Evolutionary conservation across 2,329 filamentous ascomycete species (phyloP).

Genomic region (Alternaria longipes): DNA sequence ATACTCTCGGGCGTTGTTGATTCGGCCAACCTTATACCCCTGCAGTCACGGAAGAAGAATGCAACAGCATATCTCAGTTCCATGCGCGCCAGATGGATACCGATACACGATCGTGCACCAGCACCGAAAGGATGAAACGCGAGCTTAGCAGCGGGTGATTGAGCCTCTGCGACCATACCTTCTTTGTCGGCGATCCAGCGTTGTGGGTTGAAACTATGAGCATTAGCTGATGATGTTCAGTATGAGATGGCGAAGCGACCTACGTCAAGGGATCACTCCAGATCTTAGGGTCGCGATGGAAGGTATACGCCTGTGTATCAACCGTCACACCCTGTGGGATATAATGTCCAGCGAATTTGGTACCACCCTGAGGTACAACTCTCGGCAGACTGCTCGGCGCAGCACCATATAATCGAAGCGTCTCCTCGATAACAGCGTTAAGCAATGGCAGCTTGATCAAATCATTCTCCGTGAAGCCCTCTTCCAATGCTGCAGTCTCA

Average conservation of each 20-base stretch:
- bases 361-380: slow-evolving; percentile 50
- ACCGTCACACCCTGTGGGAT: slow-evolving; percentile 52
- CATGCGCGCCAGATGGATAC: slow-evolving; percentile 71
- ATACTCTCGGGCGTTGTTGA: slow-evolving; percentile 52
- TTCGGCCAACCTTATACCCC: slow-evolving; percentile 35
- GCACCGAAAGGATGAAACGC: slow-evolving; percentile 75
- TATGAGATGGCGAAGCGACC: slow-evolving; percentile 7
- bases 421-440: slow-evolving; percentile 53
- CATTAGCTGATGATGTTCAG: background rate
- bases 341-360: slow-evolving; percentile 45
- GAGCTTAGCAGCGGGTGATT: slow-evolving; percentile 52
- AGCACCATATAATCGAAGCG: slow-evolving; percentile 49
- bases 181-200: slow-evolving; percentile 43
- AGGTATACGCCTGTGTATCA: slow-evolving; percentile 52
- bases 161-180: slow-evolving; percentile 32
- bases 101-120: slow-evolving; percentile 74
- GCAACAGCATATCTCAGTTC: slow-evolving; percentile 64
- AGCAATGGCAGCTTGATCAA: slow-evolving; percentile 47
- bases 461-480: slow-evolving; percentile 41
- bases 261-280: slow-evolving; percentile 39
- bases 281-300: slow-evolving; percentile 50
- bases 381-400: slow-evolving; percentile 50
- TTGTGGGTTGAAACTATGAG: slow-evolving; percentile 43
- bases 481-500: slow-evolving; percentile 30
- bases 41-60: slow-evolving; percentile 62